Evolutionary conservation across 306 rosid species (phyloP), one percentile per base, ranked within the genome.

Genomic region (Cyclanthera cordifolia): DNA sequence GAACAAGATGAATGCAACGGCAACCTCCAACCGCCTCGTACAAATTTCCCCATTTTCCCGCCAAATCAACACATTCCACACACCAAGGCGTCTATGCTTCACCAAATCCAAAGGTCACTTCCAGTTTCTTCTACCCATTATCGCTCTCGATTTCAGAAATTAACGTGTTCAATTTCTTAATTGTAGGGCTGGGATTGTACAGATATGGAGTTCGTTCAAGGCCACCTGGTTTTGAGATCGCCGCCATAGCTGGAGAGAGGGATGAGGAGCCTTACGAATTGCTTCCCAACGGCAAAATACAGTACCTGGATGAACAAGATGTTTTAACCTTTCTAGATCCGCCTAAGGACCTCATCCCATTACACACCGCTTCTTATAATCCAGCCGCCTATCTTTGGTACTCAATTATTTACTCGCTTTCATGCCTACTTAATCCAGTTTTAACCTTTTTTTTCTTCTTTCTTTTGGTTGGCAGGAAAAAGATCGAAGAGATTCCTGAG

Each of bases 301-400:
- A 49, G 54, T 91, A 80, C 75, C 71, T 87, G 51, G 96, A 88
- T 73, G 97, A 91, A 73, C 90, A 79, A 54, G 97, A 91, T 56
- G 80, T 91, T 0, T 80, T 81, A 17, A 73, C 95, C 1, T 87
- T 91, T 84, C 85, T 91, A 67, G 90, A 88, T 74, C 95, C 96
- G 54, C 96, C 95, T 0, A 86, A 79, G 77, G 81, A 79, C 13
- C 82, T 91, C 39, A 83, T 86, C 30, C 97, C 97, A 60, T 72
- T 91, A 50, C 83, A 87, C 53, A 74, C 83, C 3, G 49, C 75
- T 84, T 87, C 92, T 53, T 91, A 86, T 59, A 91, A 91, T 73
- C 92, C 95, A 37, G 89, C 97, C 53, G 85, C 88, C 2, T 91
- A 91, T 81, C 82, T 88, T 27, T 88, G 97, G 97, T 88, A 65